Conservation (phyloP, 345 rosid genomes). For the Pugionium dolabratum region DNA sequence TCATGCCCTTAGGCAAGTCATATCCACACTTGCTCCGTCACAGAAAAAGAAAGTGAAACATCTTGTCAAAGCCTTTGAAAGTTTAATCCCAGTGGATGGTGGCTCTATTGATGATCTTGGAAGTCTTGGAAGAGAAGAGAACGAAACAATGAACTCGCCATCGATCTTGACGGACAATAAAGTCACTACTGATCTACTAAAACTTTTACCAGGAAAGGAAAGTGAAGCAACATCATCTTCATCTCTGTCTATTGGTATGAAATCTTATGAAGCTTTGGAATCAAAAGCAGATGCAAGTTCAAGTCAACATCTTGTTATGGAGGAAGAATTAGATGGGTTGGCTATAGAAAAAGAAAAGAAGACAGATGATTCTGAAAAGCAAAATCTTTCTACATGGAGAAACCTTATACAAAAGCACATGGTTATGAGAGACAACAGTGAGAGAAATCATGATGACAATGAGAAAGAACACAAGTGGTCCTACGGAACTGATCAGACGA, state of each 20-base stretch:
- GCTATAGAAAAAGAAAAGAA: constrained; percentile 28
- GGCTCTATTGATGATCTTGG: constrained; percentile 31
- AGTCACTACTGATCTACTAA: constrained; percentile 6
- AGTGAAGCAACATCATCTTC: constrained; percentile 29
- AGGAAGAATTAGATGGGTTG: constrained; percentile 14
- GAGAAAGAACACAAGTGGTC: constrained; percentile 32
- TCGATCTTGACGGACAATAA: not conserved
- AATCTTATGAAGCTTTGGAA: constrained; percentile 33
- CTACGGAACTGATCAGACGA: constrained; percentile 32
- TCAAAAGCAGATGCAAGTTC: constrained; percentile 20
- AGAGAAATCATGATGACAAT: constrained; percentile 37
- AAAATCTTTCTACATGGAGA: constrained; percentile 63
- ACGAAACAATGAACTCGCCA: not conserved
- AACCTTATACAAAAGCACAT: constrained; percentile 68
- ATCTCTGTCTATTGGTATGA: constrained; percentile 20
- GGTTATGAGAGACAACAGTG: constrained; percentile 46
- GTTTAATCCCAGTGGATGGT: constrained; percentile 44
- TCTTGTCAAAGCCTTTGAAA: constrained; percentile 92
- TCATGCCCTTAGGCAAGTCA: constrained; percentile 76
- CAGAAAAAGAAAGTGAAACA: constrained; percentile 76
- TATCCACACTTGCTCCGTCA: constrained; percentile 64
- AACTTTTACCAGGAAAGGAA: constrained; percentile 31
- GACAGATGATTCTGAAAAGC: constrained; percentile 40
- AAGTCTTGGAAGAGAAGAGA: constrained; percentile 23
- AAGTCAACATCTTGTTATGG: constrained; percentile 17